These are phyloP conservation scores for Zasmidium angulare DNA, from an alignment of 2,329 filamentous ascomycete genomes.

Conservation along the genomic window DNA sequence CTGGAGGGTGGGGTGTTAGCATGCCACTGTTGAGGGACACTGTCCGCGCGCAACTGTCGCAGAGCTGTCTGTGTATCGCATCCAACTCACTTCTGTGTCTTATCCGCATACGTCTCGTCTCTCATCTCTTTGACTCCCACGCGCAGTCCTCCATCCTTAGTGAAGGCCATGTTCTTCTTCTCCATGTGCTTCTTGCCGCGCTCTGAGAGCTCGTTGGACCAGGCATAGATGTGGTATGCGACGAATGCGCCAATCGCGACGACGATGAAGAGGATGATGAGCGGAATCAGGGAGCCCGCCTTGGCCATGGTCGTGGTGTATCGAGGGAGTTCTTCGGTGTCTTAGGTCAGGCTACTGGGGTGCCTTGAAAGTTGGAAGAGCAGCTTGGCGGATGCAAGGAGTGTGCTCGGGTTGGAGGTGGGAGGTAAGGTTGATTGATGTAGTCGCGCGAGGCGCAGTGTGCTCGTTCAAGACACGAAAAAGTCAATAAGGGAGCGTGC, in stretches of 20 bases:
- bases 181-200: slow-evolving; percentile 69
- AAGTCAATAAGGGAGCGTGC: no score
- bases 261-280: slow-evolving; percentile 63
- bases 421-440: no score
- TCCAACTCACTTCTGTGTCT: slow-evolving; percentile 59
- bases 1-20: background rate
- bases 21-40: background rate
- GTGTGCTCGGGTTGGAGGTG: background rate
- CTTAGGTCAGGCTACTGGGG: background rate
- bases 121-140: slow-evolving; percentile 69
- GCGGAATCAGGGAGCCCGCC: slow-evolving; percentile 54
- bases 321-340: background rate
- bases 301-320: slow-evolving; percentile 17
- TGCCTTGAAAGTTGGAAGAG: background rate
- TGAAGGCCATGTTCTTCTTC: slow-evolving; percentile 72
- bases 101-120: slow-evolving; percentile 70
- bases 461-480: no score
- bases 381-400: background rate
- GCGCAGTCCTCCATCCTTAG: slow-evolving; percentile 69
- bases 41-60: background rate
- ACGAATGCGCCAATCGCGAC: slow-evolving; percentile 62
- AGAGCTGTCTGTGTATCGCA: background rate
- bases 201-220: slow-evolving; percentile 64
- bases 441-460: no score
- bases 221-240: slow-evolving; percentile 69